A percentile compares a stretch with the other conserved stretches of the same genome.
These are phyloP conservation scores for Phaeosphaeria sp. DNA, from an alignment of 2,329 filamentous ascomycete species.

Conservation along the genomic window DNA sequence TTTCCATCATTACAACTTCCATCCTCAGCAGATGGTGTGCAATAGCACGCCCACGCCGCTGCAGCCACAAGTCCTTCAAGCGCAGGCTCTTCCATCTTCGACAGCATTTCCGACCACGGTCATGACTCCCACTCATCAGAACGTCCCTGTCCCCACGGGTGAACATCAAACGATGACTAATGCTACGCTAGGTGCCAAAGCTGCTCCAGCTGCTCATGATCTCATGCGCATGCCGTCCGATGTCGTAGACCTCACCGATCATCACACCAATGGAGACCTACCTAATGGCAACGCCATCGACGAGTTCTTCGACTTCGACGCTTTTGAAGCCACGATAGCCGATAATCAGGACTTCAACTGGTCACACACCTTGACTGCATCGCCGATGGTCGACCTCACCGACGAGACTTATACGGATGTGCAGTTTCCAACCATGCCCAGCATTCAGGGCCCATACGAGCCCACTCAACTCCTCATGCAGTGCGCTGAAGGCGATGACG, in stretches of 20 bases:
- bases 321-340: background rate
- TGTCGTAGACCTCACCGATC: background rate
- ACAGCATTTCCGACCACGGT: background rate
- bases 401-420: no score
- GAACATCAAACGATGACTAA: background rate
- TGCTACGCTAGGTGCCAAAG: background rate
- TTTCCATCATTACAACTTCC: background rate
- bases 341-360: background rate
- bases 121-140: background rate
- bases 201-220: background rate
- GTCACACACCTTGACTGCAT: no score
- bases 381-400: no score
- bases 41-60: background rate
- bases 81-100: background rate
- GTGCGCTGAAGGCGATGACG: slow-evolving; percentile 11
- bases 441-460: slow-evolving; percentile 2
- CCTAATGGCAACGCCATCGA: background rate
- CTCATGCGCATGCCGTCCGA: background rate
- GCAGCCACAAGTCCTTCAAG: background rate
- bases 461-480: slow-evolving; percentile 9
- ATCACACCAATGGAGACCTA: background rate
- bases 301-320: background rate
- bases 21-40: background rate
- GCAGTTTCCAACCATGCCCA: no score
- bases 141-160: background rate